phyloP scores from a whole-genome alignment of 2,329 filamentous ascomycete genomes.

The Hypoxylon sp. region DNA sequence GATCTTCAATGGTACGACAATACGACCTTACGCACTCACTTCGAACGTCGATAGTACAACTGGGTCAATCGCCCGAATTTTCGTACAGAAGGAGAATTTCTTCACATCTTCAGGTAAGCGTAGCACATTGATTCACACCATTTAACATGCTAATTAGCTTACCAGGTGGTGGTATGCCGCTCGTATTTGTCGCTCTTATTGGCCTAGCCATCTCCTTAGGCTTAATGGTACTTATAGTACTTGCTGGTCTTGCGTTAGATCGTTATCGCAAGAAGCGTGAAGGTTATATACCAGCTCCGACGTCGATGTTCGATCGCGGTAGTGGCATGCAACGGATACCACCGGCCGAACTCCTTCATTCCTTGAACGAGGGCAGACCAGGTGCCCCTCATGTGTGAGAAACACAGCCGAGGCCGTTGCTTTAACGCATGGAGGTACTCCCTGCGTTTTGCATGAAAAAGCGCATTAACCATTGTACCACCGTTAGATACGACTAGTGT shows the following conservation, averaged over 20 bases:
- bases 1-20: constrained; percentile 84
- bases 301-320: constrained; percentile 71
- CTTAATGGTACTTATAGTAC: constrained; percentile 81
- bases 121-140: background rate
- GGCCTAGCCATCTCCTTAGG: constrained; percentile 82
- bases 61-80: constrained; percentile 84
- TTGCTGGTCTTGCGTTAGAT: constrained; percentile 80
- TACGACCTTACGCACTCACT: constrained; percentile 85
- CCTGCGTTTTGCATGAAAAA: constrained; percentile 12
- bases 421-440: constrained; percentile 1
- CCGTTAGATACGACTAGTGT: constrained; percentile 1
- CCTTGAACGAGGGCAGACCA: constrained; percentile 62
- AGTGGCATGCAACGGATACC: constrained; percentile 72
- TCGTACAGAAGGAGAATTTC: constrained; percentile 84
- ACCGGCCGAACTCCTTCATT: constrained; percentile 70
- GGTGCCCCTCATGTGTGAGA: constrained; percentile 66
- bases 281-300: constrained; percentile 83
- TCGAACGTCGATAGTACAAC: constrained; percentile 72
- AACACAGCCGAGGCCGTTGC: background rate
- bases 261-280: constrained; percentile 81
- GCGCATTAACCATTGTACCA: constrained; percentile 2
- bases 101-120: constrained; percentile 75
- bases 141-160: constrained; percentile 37
- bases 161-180: constrained; percentile 70
- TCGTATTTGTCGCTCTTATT: constrained; percentile 85